phyloP scores from a whole-genome alignment of 2,329 filamentous ascomycete species.

The Tolypocladium tropicale region DNA sequence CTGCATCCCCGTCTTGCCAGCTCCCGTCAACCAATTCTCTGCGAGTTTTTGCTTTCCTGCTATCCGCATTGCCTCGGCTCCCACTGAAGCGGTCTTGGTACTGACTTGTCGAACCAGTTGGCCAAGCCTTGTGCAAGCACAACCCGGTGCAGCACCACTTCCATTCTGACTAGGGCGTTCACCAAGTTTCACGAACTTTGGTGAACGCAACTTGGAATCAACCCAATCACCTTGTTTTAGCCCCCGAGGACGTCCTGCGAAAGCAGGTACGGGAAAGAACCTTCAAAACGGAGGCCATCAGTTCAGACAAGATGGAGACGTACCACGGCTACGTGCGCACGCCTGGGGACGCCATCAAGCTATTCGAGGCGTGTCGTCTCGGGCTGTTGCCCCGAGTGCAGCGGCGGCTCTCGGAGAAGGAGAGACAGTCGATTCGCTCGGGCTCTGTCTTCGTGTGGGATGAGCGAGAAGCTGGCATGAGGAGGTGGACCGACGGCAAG shows the following conservation, averaged over 20 bases:
- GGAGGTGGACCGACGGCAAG: slow-evolving; percentile 96
- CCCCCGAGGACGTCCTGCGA: slow-evolving; percentile 6
- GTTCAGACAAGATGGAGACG: slow-evolving; percentile 67
- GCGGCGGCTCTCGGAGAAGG: slow-evolving; percentile 87
- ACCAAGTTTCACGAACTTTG: not conserved
- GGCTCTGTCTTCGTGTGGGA: slow-evolving; percentile 99
- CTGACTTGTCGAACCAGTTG: not conserved
- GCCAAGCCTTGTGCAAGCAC: not conserved
- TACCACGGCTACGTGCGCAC: slow-evolving; percentile 92
- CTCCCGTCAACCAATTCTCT: not conserved
- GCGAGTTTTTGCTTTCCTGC: not conserved
- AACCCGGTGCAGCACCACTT: not conserved
- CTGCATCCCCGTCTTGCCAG: not conserved
- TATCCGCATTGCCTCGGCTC: not conserved
- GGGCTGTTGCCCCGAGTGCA: slow-evolving; percentile 87
- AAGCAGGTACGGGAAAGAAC: slow-evolving; percentile 7
- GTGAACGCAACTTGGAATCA: not conserved
- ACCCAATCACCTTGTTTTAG: not conserved
- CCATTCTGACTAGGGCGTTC: not conserved
- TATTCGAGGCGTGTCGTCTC: slow-evolving; percentile 94
- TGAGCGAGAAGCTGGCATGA: slow-evolving; percentile 95
- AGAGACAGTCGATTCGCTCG: slow-evolving; percentile 89
- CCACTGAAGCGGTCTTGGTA: not conserved
- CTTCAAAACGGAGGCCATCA: slow-evolving; percentile 10
- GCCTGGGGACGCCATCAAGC: slow-evolving; percentile 91